Percentiles rank a stretch among this genome's conserved stretches.
Conservation (phyloP, 2,329 filamentous ascomycete species). For the Didymellaceae sp. region DNA sequence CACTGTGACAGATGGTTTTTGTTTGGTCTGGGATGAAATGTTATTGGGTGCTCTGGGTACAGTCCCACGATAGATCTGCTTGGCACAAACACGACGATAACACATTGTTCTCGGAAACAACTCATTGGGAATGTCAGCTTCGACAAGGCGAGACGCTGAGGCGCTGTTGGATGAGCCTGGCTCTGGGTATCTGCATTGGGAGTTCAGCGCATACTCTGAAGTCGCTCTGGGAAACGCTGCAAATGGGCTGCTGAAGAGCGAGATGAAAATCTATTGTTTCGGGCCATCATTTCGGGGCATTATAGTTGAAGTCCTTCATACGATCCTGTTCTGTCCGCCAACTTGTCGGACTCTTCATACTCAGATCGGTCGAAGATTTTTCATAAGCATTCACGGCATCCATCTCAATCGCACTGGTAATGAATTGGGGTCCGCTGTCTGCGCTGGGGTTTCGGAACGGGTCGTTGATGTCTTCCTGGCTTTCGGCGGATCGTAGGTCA, state of each 20-base stretch:
- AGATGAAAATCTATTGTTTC: slow-evolving; percentile 13
- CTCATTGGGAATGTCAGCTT: background rate
- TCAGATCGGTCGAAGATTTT: slow-evolving; percentile 14
- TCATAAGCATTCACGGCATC: slow-evolving; percentile 24
- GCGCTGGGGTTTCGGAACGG: slow-evolving; percentile 24
- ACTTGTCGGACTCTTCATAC: slow-evolving; percentile 19
- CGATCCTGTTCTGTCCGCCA: slow-evolving; percentile 22
- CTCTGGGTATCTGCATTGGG: slow-evolving; percentile 10
- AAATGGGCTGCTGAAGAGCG: slow-evolving; percentile 10
- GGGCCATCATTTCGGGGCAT: slow-evolving; percentile 19
- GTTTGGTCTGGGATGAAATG: background rate
- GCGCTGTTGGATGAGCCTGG: background rate
- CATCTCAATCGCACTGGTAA: slow-evolving; percentile 37
- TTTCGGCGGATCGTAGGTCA: slow-evolving; percentile 26
- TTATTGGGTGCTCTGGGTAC: background rate
- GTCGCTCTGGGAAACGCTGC: slow-evolving; percentile 14
- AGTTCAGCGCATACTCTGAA: slow-evolving; percentile 4
- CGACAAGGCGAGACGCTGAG: background rate
- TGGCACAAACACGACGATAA: background rate
- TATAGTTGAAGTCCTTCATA: slow-evolving; percentile 20
- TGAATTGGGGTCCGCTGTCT: slow-evolving; percentile 26
- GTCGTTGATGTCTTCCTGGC: slow-evolving; percentile 31
- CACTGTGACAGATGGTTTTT: too few species aligned
- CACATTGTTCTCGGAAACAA: background rate
- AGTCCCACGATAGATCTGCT: background rate